Evolutionary conservation across 2,329 filamentous ascomycete species (phyloP).

Genomic region (Colletotrichum eleusines): DNA sequence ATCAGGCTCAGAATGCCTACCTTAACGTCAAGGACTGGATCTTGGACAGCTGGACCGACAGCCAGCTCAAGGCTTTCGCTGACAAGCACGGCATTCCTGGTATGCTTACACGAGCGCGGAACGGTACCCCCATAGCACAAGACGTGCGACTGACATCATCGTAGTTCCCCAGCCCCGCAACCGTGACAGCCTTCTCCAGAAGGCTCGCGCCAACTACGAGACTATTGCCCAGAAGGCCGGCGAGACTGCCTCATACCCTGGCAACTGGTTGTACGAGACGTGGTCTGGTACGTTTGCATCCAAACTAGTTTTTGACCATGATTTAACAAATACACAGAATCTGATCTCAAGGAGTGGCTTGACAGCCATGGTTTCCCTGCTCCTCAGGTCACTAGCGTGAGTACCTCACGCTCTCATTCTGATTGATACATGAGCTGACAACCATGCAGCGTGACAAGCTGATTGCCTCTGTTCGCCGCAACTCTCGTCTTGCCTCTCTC

Average conservation of each 20-base stretch:
- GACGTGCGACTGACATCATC: constrained; percentile 2
- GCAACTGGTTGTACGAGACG: constrained; percentile 90
- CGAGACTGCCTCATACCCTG: constrained; percentile 87
- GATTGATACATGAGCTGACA: constrained; percentile 40
- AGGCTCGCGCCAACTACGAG: constrained; percentile 86
- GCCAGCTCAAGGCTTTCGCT: constrained; percentile 91
- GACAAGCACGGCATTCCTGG: constrained; percentile 87
- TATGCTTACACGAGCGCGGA: constrained; percentile 49
- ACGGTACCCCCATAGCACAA: not conserved
- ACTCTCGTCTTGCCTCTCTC: constrained; percentile 83
- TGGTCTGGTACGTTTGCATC: constrained; percentile 71
- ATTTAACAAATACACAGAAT: constrained; percentile 63
- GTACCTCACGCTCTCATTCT: constrained; percentile 21
- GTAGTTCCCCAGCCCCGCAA: constrained; percentile 85
- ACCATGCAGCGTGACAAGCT: constrained; percentile 78
- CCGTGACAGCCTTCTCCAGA: constrained; percentile 83
- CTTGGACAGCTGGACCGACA: constrained; percentile 94
- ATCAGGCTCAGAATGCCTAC: constrained; percentile 80
- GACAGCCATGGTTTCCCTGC: constrained; percentile 88
- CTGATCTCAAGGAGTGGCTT: constrained; percentile 93
- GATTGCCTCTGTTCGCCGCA: constrained; percentile 89
- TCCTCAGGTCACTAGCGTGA: constrained; percentile 79
- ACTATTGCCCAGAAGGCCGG: constrained; percentile 77
- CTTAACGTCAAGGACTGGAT: constrained; percentile 87
- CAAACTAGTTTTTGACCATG: too few relatives aligned